A percentile compares a stretch with the other conserved stretches of the same genome.
Conservation (phyloP, 169 alveolate species). For the Cryptosporidium canis region DNA sequence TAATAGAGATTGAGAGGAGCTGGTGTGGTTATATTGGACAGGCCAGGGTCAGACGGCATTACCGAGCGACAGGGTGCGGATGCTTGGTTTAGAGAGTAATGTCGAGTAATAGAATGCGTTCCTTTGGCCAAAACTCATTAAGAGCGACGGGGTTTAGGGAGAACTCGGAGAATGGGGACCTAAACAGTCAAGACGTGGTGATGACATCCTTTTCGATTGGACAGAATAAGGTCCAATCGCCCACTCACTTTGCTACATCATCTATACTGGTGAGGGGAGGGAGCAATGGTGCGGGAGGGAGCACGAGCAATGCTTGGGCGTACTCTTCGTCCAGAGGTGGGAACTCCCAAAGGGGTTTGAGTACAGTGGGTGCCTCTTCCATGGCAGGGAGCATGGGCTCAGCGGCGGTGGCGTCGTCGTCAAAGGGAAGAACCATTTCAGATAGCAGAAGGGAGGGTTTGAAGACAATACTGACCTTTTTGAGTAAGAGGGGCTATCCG, state of each 20-base stretch:
- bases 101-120: conserved; percentile 4
- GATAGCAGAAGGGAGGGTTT: conserved; percentile 64
- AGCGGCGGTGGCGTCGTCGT: conserved; percentile 24
- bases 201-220: conserved; percentile 19
- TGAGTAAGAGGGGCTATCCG: conserved; percentile 69
- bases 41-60: background rate
- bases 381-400: background rate
- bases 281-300: background rate
- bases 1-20: background rate
- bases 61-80: background rate
- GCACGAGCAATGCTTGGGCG: background rate
- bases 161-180: conserved; percentile 10
- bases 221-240: conserved; percentile 36
- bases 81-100: background rate
- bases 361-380: background rate
- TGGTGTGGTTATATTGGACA: background rate
- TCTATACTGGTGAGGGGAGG: conserved; percentile 18
- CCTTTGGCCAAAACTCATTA: conserved; percentile 14
- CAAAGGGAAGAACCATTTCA: conserved; percentile 24
- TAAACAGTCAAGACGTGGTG: conserved; percentile 2
- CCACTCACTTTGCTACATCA: conserved; percentile 64
- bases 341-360: conserved; percentile 17
- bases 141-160: conserved; percentile 16
- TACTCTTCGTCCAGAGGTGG: conserved; percentile 52
- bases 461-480: conserved; percentile 60